Conservation (phyloP, 2,329 filamentous ascomycete genomes). For the Pyricularia pennisetigena region DNA sequence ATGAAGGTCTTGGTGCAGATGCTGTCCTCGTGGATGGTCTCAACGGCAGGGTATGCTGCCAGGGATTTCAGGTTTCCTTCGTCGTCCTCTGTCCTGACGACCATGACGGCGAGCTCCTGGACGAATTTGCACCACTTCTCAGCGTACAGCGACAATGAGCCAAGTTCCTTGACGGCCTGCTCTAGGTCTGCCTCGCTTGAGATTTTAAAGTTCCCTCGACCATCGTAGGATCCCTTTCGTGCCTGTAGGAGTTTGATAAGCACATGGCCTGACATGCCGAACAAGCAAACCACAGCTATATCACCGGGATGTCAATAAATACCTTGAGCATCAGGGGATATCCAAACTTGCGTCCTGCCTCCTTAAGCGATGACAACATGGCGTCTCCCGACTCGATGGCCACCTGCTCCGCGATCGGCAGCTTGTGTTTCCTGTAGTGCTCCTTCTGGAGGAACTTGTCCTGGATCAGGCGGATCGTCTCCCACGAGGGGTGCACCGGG, state of each 20-base stretch:
- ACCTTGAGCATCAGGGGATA: slow-evolving; percentile 85
- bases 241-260: slow-evolving; percentile 25
- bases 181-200: slow-evolving; percentile 35
- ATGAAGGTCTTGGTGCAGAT: slow-evolving; percentile 90
- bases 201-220: slow-evolving; percentile 57
- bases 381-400: slow-evolving; percentile 47
- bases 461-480: slow-evolving; percentile 80
- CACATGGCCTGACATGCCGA: background rate
- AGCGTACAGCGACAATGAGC: slow-evolving; percentile 66
- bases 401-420: slow-evolving; percentile 64
- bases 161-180: slow-evolving; percentile 59
- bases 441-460: slow-evolving; percentile 90
- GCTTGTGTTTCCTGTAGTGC: slow-evolving; percentile 56
- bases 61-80: slow-evolving; percentile 36
- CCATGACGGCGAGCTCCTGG: slow-evolving; percentile 88
- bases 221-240: slow-evolving; percentile 84
- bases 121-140: slow-evolving; percentile 83
- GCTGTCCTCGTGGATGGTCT: slow-evolving; percentile 90
- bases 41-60: slow-evolving; percentile 78
- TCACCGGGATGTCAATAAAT: background rate
- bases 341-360: slow-evolving; percentile 55
- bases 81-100: slow-evolving; percentile 74
- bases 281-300: background rate
- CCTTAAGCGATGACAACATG: slow-evolving; percentile 49
- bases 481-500: slow-evolving; percentile 71